phyloP scores from a whole-genome alignment of 2,329 filamentous ascomycete genomes.

The Cladosporium cucumerinum region DNA sequence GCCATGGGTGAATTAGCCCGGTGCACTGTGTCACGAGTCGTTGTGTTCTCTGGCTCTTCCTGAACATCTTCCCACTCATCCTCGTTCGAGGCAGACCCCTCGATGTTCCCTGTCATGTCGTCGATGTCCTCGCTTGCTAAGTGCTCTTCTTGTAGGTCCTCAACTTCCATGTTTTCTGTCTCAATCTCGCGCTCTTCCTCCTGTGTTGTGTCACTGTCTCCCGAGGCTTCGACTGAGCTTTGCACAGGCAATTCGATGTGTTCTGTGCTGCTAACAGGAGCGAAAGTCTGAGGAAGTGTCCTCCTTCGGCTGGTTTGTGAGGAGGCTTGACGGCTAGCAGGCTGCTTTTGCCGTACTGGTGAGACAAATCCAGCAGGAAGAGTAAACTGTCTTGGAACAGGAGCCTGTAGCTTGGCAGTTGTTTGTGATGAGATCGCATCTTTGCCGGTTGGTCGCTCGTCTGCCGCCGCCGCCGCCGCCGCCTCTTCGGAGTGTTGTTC shows the following conservation, averaged over 20 bases:
- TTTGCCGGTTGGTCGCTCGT: neutral
- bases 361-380: slow-evolving; percentile 35
- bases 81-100: slow-evolving; percentile 1
- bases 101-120: neutral
- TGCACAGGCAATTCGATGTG: neutral
- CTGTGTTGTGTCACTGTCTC: no score
- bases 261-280: slow-evolving; percentile 5
- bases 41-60: slow-evolving; percentile 14
- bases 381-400: neutral
- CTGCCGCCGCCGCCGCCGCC: neutral
- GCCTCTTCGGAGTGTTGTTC: neutral
- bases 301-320: slow-evolving; percentile 20
- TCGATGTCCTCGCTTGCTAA: neutral
- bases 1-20: neutral
- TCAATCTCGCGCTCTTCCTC: neutral
- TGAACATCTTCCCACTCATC: slow-evolving; percentile 27
- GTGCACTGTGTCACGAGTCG: neutral
- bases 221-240: neutral
- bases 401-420: neutral
- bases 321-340: neutral
- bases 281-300: slow-evolving; percentile 31
- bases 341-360: slow-evolving; percentile 22
- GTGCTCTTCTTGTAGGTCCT: neutral
- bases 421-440: neutral
- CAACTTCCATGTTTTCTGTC: neutral